Conservation (phyloP, 208 protist species). For the Trypanosoma conorhini region DNA sequence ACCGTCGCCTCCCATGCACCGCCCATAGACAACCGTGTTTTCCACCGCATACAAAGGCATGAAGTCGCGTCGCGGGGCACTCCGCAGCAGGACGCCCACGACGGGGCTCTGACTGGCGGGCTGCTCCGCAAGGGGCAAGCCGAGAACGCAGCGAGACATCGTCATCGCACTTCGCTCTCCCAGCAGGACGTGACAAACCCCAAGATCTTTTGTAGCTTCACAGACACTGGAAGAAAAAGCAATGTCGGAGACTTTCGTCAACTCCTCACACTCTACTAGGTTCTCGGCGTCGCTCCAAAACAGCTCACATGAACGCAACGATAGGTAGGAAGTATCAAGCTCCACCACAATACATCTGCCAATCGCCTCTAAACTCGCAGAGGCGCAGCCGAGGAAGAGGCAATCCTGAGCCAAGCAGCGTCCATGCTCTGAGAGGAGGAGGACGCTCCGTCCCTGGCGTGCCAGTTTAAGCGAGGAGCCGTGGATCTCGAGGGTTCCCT, state of each 20-base stretch:
- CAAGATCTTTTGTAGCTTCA: conserved; percentile 4
- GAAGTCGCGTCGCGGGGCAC: not conserved
- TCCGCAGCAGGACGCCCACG: conserved; percentile 19
- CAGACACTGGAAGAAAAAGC: not conserved
- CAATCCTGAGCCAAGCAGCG: conserved; percentile 16
- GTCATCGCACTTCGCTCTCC: conserved; percentile 18
- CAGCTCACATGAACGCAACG: conserved; percentile 21
- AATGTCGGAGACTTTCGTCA: not conserved
- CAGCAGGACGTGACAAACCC: conserved; percentile 20
- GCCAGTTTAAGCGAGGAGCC: conserved; percentile 15
- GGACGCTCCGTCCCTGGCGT: not conserved
- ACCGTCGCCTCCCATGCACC: not conserved
- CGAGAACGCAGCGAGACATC: conserved; percentile 20
- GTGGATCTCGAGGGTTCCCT: conserved; percentile 16
- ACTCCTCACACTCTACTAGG: not conserved
- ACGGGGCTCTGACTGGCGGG: not conserved
- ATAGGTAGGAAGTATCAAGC: conserved; percentile 16
- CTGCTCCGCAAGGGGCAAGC: conserved; percentile 10
- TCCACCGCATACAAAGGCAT: conserved; percentile 25
- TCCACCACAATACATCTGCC: conserved; percentile 15
- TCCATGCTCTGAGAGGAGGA: conserved; percentile 18
- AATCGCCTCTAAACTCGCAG: not conserved
- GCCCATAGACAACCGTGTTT: conserved; percentile 27
- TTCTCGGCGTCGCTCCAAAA: conserved; percentile 13
- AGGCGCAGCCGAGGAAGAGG: not conserved